Conservation (phyloP, 768 basidiomycete genomes). For the Kwoniella bestiolae region DNA sequence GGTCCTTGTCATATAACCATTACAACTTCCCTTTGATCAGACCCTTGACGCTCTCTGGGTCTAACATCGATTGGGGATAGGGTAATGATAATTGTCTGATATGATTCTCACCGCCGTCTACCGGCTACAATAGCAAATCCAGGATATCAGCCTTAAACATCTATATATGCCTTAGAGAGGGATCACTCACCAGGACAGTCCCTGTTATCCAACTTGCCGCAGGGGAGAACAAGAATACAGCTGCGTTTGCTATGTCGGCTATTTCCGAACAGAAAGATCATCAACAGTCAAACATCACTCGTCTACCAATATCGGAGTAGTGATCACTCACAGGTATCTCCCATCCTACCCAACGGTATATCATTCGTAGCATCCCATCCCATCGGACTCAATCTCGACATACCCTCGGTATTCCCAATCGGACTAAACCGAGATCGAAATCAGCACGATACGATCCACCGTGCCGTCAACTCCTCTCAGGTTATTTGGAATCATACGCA, state of each 20-base stretch:
- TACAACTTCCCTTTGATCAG: constrained; percentile 39
- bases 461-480: too few relatives aligned
- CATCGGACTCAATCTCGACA: constrained; percentile 57
- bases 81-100: constrained; percentile 36
- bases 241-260: constrained; percentile 71
- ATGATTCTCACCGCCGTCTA: constrained; percentile 57
- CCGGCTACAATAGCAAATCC: constrained; percentile 34
- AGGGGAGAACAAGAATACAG: constrained; percentile 80
- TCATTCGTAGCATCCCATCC: constrained; percentile 35
- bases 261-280: neutral
- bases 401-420: constrained; percentile 74
- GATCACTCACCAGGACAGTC: constrained; percentile 64
- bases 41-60: constrained; percentile 44
- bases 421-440: constrained; percentile 59
- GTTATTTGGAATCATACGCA: neutral
- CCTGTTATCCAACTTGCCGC: constrained; percentile 78
- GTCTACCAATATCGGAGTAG: too few relatives aligned
- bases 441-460: constrained; percentile 9
- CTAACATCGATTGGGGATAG: constrained; percentile 53
- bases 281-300: too few relatives aligned
- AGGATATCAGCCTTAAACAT: too few relatives aligned
- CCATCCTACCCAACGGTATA: constrained; percentile 45
- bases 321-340: constrained; percentile 44
- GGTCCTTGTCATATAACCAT: too few relatives aligned
- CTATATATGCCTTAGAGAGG: too few relatives aligned